A percentile compares a stretch with the other conserved stretches of the same genome.
phyloP scores from a whole-genome alignment of 2,329 filamentous ascomycete species.

The Colletotrichum noveboracense region DNA sequence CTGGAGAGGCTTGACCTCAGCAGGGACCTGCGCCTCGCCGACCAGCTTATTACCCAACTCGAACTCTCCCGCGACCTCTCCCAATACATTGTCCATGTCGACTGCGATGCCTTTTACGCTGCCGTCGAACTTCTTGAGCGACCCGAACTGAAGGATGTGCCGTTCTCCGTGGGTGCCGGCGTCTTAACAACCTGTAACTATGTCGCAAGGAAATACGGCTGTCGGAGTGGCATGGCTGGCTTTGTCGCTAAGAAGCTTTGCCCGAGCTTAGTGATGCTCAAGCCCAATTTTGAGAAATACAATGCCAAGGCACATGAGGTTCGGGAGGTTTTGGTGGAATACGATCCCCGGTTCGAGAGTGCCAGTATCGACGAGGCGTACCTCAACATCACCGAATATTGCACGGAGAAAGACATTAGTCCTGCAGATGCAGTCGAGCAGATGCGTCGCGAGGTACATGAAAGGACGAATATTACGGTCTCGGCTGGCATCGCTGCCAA shows the following conservation, averaged over 20 bases:
- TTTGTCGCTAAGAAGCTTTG: slow-evolving; percentile 97
- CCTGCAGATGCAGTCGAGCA: slow-evolving; percentile 79
- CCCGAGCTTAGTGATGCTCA: slow-evolving; percentile 81
- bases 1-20: slow-evolving; percentile 79
- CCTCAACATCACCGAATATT: slow-evolving; percentile 91
- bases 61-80: slow-evolving; percentile 81
- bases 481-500: slow-evolving; percentile 96
- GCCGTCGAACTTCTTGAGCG: slow-evolving; percentile 86
- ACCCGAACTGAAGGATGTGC: slow-evolving; percentile 83
- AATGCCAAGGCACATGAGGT: slow-evolving; percentile 88
- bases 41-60: slow-evolving; percentile 80
- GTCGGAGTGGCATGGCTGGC: slow-evolving; percentile 91
- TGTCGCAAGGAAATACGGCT: slow-evolving; percentile 85
- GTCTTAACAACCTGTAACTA: slow-evolving; percentile 81
- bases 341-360: slow-evolving; percentile 90
- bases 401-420: slow-evolving; percentile 67
- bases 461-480: slow-evolving; percentile 82
- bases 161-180: slow-evolving; percentile 84
- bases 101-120: slow-evolving; percentile 98
- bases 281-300: slow-evolving; percentile 91
- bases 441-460: slow-evolving; percentile 77
- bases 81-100: slow-evolving; percentile 87
- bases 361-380: slow-evolving; percentile 97
- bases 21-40: slow-evolving; percentile 75
- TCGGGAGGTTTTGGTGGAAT: slow-evolving; percentile 79